Conservation (phyloP, 2,329 filamentous ascomycete species). For the Claviceps citrina region DNA sequence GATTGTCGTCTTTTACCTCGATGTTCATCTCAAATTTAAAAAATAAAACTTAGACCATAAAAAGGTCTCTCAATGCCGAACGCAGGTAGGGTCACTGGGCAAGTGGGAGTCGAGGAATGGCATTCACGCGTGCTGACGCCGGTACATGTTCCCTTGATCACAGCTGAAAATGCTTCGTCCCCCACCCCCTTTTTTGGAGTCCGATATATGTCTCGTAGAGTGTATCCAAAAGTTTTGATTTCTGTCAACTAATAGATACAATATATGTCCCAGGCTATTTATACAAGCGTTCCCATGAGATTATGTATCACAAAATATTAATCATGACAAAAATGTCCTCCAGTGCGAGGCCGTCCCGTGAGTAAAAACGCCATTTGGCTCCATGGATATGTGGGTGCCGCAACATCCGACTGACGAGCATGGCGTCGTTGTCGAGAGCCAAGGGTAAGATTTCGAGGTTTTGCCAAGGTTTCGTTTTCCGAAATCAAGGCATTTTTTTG, state of each 20-base stretch:
- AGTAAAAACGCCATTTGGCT: neutral
- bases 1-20: neutral
- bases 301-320: neutral
- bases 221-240: no score
- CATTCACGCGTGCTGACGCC: no score
- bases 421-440: constrained; percentile 1
- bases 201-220: neutral
- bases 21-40: no score
- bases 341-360: neutral
- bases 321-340: neutral
- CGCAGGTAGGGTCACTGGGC: neutral
- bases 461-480: neutral
- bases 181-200: neutral
- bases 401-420: constrained; percentile 1
- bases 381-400: neutral
- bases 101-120: neutral
- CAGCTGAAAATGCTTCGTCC: neutral
- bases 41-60: no score
- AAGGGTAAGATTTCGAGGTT: neutral
- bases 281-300: neutral
- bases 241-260: neutral
- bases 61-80: no score
- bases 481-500: neutral
- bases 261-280: neutral
- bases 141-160: neutral